Conservation (phyloP, 352 stramenopile species). For the Pythium myriotylum region DNA sequence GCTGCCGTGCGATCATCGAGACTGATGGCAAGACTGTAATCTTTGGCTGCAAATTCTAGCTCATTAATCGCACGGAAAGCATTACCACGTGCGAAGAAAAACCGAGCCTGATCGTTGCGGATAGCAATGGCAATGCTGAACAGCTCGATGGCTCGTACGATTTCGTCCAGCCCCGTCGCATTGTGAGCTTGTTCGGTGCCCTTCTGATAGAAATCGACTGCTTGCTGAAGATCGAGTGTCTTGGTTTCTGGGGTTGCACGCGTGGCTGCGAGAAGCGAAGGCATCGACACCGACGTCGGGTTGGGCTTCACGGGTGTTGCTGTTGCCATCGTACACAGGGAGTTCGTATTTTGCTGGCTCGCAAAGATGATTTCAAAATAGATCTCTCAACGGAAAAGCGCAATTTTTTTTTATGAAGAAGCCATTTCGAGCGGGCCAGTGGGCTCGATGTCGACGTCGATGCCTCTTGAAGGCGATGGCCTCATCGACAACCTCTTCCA, state of each 20-base stretch:
- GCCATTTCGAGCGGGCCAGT: too few species aligned
- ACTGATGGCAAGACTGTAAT: conserved; percentile 59
- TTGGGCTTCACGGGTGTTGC: too few species aligned
- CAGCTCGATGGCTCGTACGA: conserved; percentile 71
- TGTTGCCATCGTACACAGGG: too few species aligned
- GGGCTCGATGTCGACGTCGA: conserved; percentile 65
- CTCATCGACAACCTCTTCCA: conserved; percentile 90
- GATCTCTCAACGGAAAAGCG: too few species aligned
- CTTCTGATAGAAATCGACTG: conserved; percentile 79
- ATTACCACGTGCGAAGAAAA: conserved; percentile 76
- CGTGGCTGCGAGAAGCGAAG: conserved; percentile 20
- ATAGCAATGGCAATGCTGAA: conserved; percentile 79
- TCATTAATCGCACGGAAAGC: conserved; percentile 74
- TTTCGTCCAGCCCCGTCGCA: conserved; percentile 56
- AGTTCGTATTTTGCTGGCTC: too few species aligned
- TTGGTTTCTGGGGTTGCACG: conserved; percentile 47
- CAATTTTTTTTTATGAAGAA: too few species aligned
- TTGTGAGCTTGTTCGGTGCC: conserved; percentile 68
- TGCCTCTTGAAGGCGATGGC: conserved; percentile 84
- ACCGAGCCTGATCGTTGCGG: conserved; percentile 64
- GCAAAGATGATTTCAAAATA: too few species aligned
- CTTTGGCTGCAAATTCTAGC: conserved; percentile 57
- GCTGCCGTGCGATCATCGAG: conserved; percentile 66
- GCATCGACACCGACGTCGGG: not conserved
- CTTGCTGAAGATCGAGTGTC: conserved; percentile 69